Conservation (phyloP, 2,329 filamentous ascomycete genomes). For the Fusarium sulawesiense region DNA sequence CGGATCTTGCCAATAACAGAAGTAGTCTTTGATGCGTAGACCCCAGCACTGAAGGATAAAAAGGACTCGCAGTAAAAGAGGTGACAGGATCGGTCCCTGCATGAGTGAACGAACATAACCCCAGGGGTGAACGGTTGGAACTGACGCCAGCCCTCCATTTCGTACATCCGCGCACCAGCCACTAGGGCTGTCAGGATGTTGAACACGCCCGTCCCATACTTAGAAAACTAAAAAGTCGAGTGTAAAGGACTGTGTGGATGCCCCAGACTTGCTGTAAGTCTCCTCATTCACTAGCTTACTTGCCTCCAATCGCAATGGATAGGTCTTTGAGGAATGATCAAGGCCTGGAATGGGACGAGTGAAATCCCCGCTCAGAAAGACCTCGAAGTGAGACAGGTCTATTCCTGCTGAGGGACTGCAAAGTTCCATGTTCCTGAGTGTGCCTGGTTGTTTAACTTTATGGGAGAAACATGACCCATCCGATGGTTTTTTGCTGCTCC, state of each 20-base stretch:
- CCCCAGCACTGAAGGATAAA: neutral
- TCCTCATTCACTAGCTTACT: slow-evolving; percentile 28
- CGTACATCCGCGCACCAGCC: slow-evolving; percentile 4
- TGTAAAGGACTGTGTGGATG: slow-evolving; percentile 13
- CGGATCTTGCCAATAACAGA: slow-evolving; percentile 32
- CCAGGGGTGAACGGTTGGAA: slow-evolving; percentile 31
- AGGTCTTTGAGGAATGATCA: slow-evolving; percentile 40
- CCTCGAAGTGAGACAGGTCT: slow-evolving; percentile 26
- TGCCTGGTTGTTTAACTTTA: slow-evolving; percentile 29
- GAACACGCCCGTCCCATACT: slow-evolving; percentile 10
- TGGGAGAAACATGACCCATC: slow-evolving; percentile 33
- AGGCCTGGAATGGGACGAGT: slow-evolving; percentile 42
- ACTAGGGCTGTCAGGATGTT: slow-evolving; percentile 25
- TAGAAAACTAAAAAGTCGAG: neutral
- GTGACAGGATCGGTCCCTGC: slow-evolving; percentile 40
- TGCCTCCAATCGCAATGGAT: slow-evolving; percentile 41
- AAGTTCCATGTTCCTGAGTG: slow-evolving; percentile 34
- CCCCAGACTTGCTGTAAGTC: slow-evolving; percentile 18
- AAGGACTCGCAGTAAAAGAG: slow-evolving; percentile 1
- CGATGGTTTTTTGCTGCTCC: slow-evolving; percentile 12
- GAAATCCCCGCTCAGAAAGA: slow-evolving; percentile 45
- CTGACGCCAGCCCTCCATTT: slow-evolving; percentile 30
- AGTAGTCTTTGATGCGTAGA: slow-evolving; percentile 12
- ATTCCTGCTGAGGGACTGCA: slow-evolving; percentile 40
- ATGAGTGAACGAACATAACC: slow-evolving; percentile 37